Evolutionary conservation across 2,329 filamentous ascomycete species (phyloP), one percentile per base, ranked within the genome.

Genomic region (Nemania diffusa): DNA sequence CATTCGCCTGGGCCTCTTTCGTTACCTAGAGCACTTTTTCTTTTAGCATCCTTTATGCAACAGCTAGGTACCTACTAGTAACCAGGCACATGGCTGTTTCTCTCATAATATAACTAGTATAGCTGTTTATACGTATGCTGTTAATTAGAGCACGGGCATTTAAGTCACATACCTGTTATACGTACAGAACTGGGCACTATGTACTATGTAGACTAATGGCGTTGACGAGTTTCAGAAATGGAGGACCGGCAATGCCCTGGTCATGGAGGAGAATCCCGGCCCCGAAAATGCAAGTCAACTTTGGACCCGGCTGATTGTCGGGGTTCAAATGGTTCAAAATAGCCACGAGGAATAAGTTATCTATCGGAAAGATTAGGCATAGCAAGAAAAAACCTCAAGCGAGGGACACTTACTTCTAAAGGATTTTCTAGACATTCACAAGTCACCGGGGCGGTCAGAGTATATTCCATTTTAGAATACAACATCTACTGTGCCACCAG

Each of bases 191-290:
- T n/a, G n/a, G n/a, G n/a, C n/a, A n/a, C n/a, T n/a, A n/a, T n/a
- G n/a, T n/a, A n/a, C n/a, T n/a, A n/a, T n/a, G n/a, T n/a, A n/a
- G n/a, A n/a, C n/a, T n/a, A 13, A 17, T 44, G n/a, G 50, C 27
- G 63, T 62, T 62, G 57, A 52, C 40, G 53, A 61, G 65, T 68
- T 65, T 68, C 53, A 62, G 57, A 65, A 55, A 58, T 52, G 37
- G 62, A 61, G 26, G 46, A 32, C 65, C 61, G 65, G 62, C 57
- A 68, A 55, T 65, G 52, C 65, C 65, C 62, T 63, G 53, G 66
- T 59, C 66, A 56, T 34, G 15, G 26, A 44, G 20, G 57, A 64
- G 40, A 37, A 59, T 58, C 61, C 50, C 22, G 51, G 53, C 32
- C 34, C 64, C 48, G 5, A 53, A 46, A 48, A 63, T 69, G 67